phyloP scores from a whole-genome alignment of 2,329 filamentous ascomycete genomes.

The Diaporthe aspalathi region DNA sequence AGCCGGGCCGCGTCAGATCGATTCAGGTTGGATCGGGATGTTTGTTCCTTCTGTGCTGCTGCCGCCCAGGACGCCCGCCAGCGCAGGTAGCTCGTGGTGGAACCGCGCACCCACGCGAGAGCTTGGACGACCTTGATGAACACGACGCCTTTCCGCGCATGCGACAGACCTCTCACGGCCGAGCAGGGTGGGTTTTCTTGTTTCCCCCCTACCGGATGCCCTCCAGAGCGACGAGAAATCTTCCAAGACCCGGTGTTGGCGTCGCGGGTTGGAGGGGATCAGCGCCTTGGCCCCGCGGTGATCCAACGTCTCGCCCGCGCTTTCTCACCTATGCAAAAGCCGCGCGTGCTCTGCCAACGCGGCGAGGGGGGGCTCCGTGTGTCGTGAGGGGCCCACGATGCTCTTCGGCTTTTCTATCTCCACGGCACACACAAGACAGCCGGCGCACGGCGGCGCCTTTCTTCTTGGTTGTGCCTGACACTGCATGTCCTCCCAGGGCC shows the following conservation, averaged over 20 bases:
- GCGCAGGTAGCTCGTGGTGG: neutral
- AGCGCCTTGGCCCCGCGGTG: slow-evolving; percentile 3
- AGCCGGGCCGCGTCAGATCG: slow-evolving; percentile 4
- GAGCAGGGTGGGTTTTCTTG: neutral
- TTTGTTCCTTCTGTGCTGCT: neutral
- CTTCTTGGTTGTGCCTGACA: neutral
- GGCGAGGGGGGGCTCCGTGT: slow-evolving; percentile 14
- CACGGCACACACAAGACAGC: neutral
- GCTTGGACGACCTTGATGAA: neutral
- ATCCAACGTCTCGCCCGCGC: slow-evolving; percentile 25
- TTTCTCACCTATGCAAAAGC: slow-evolving; percentile 12
- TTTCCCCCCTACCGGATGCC: too few species aligned
- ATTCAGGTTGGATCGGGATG: neutral
- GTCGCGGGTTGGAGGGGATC: slow-evolving; percentile 2
- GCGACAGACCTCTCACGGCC: neutral
- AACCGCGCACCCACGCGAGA: neutral
- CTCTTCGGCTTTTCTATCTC: neutral
- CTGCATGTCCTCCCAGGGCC: neutral
- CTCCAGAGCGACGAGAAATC: neutral
- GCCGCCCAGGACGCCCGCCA: neutral
- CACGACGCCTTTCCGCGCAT: neutral
- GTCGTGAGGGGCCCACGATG: neutral
- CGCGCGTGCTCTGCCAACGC: slow-evolving; percentile 19
- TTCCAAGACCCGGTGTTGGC: neutral
- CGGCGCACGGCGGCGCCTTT: neutral